Base-by-base conservation (phyloP, 176 grass and related monocot species). In the Lolium multiflorum region DNA sequence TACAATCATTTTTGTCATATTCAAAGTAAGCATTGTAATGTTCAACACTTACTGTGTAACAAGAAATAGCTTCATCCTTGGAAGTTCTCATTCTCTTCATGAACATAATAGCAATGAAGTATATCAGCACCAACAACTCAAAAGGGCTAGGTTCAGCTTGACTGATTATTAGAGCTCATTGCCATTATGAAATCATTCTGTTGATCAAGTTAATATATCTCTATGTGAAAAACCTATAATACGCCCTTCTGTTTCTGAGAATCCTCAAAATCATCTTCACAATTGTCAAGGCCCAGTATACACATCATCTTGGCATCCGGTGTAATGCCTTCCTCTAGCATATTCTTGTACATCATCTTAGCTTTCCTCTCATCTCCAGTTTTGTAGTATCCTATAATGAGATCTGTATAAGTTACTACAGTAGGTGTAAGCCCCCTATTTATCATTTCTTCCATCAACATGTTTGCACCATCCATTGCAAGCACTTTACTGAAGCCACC, bases 21-120 rank as follows among this genome's bases (percentile, higher is more conserved):
- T 77, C 28, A 87, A 75, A 67, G 24, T 9, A 81, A 67, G 3
- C 18, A 71, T 61, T 57, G 31, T 61, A 79, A 31, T 62, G 59
- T 86, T 58, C 39, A 75, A 51, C 55, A 88, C 96, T 95, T 88
- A 98, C 96, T 92, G 81, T 98, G 90, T 65, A 98, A 81, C 84
- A 95, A 80, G 93, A 93, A 98, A 81, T 98, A 98, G 81, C 85
- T 98, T 43, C 90, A 84, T 61, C 96, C 92, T 87, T 95, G 96
- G 55, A 98, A 95, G 82, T 90, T 95, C 44, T 92, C 89, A 88
- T 91, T 89, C 4, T 95, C 96, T 82, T 98, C 91, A 88, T 94
- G 93, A 49, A 93, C 96, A 94, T 92, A 91, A 56, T 98, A 98
- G 74, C 91, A 98, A 94, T 95, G 96, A 82, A 98, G 91, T 78